A percentile compares a stretch with the other conserved stretches of the same genome.
phyloP scores from a whole-genome alignment of 2,329 filamentous ascomycete genomes.

The Fusarium nurragi region DNA sequence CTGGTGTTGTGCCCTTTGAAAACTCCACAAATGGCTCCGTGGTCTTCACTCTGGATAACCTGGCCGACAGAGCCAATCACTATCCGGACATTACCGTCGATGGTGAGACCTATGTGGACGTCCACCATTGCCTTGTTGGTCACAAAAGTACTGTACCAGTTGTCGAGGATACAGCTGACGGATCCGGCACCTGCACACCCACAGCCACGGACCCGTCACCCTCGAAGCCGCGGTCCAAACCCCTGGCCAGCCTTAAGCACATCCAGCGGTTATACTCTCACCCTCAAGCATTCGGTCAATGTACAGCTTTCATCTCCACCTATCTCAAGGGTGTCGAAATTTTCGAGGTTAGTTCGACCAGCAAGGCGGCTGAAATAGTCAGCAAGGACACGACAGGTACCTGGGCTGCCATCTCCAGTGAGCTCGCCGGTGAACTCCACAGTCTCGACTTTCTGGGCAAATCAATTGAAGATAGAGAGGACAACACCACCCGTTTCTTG shows the following conservation, averaged over 20 bases:
- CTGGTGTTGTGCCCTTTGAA: conserved; percentile 92
- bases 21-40: conserved; percentile 96
- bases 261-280: conserved; percentile 88
- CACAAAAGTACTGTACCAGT: conserved; percentile 45
- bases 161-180: conserved; percentile 45
- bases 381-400: conserved; percentile 65
- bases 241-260: conserved; percentile 63
- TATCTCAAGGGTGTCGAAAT: conserved; percentile 79
- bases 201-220: conserved; percentile 57
- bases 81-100: conserved; percentile 79
- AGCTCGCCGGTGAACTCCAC: conserved; percentile 74
- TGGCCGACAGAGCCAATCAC: conserved; percentile 75
- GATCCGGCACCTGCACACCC: conserved; percentile 61
- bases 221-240: conserved; percentile 57
- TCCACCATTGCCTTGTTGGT: conserved; percentile 88
- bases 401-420: conserved; percentile 81
- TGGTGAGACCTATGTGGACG: conserved; percentile 85
- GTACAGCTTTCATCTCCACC: conserved; percentile 75
- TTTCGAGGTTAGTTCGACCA: conserved; percentile 86
- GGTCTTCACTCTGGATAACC: conserved; percentile 86
- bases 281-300: conserved; percentile 95
- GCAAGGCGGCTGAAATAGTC: conserved; percentile 82
- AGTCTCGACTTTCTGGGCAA: conserved; percentile 74
- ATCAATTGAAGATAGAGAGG: conserved; percentile 76
- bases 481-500: conserved; percentile 84